phyloP scores from a whole-genome alignment of 306 rosid species.

The Dryas alaskensis region DNA sequence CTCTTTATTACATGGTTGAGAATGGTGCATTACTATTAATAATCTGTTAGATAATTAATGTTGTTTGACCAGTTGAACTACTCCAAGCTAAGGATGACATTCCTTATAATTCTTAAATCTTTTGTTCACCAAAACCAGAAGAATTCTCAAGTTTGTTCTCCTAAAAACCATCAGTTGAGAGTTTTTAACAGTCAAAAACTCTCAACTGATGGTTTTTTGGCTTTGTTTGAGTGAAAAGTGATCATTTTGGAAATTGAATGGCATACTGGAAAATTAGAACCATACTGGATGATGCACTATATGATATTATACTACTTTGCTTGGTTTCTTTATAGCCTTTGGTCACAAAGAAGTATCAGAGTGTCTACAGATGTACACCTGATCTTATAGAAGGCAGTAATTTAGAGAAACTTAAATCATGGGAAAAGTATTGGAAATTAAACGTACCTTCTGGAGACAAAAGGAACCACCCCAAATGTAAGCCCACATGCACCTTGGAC shows the following conservation, averaged over 20 bases:
- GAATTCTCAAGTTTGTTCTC: not conserved
- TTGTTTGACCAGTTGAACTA: not conserved
- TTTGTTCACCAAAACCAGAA: not conserved
- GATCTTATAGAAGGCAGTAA: too few species aligned
- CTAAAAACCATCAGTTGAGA: not conserved
- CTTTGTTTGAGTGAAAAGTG: not conserved
- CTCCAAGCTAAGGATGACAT: too few species aligned
- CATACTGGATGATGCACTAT: too few species aligned
- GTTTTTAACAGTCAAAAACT: not conserved
- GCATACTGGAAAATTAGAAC: too few species aligned
- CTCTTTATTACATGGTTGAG: not conserved
- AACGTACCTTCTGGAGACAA: conserved; percentile 75
- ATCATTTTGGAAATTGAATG: not conserved
- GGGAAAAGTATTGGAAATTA: not conserved
- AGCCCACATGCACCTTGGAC: conserved; percentile 92
- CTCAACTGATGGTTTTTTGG: not conserved
- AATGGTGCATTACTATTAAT: not conserved
- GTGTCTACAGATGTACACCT: too few species aligned
- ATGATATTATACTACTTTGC: too few species aligned
- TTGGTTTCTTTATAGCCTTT: too few species aligned
- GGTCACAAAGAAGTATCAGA: too few species aligned
- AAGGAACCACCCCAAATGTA: conserved; percentile 90
- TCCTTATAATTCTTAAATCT: not conserved
- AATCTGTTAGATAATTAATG: not conserved
- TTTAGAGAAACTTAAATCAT: not conserved